Evolutionary conservation across 1,284 basidiomycete genomes (phyloP).

Genomic region (Papiliotrema flavescens): DNA sequence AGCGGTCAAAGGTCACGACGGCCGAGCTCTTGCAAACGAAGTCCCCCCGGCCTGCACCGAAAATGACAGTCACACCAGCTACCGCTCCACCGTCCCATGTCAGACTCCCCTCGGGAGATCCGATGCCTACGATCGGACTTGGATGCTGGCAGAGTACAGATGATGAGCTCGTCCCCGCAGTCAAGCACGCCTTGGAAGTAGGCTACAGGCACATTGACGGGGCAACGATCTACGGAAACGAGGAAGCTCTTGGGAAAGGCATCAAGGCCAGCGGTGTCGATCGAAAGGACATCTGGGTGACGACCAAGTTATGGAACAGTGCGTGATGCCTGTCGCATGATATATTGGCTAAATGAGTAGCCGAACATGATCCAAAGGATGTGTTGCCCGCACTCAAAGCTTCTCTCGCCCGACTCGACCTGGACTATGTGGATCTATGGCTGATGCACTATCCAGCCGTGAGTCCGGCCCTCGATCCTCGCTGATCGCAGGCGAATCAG

Average conservation of each 20-base stretch:
- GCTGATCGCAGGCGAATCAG: constrained; percentile 5
- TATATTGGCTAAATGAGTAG: constrained; percentile 3
- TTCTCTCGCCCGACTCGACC: constrained; percentile 60
- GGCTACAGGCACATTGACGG: constrained; percentile 69
- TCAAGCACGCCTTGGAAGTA: constrained; percentile 16
- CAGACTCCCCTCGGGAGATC: constrained; percentile 6
- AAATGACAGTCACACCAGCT: not conserved
- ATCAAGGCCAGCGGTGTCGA: constrained; percentile 70
- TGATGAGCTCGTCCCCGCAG: constrained; percentile 10
- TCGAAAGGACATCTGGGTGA: constrained; percentile 77
- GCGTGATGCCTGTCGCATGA: not conserved
- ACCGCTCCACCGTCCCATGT: not conserved
- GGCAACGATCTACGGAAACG: constrained; percentile 68
- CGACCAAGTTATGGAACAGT: constrained; percentile 55
- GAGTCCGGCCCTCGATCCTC: not conserved
- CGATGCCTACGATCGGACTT: constrained; percentile 7
- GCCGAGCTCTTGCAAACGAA: not conserved
- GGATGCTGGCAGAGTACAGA: constrained; percentile 9
- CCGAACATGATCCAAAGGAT: constrained; percentile 14
- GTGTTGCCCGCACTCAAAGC: constrained; percentile 14
- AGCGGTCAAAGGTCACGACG: not conserved
- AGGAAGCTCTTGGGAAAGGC: constrained; percentile 64
- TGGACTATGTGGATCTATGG: constrained; percentile 70
- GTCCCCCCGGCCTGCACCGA: not conserved
- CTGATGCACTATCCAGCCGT: constrained; percentile 59